Conservation (phyloP, 1,284 basidiomycete genomes). For the Irpex sp. region DNA sequence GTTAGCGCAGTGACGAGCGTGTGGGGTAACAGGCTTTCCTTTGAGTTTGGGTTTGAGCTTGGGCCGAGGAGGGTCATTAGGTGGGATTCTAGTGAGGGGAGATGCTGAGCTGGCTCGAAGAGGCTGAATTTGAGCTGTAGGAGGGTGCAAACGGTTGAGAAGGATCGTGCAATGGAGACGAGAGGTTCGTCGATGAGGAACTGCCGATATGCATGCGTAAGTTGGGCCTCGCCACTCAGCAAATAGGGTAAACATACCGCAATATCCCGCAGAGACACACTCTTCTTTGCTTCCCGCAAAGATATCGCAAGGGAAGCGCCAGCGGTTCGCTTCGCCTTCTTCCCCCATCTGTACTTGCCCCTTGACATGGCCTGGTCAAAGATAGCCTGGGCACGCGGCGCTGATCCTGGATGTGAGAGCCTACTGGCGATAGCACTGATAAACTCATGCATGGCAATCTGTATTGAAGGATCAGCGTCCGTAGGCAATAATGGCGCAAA, state of each 20-base stretch:
- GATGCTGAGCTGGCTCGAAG: conserved; percentile 37
- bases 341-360: conserved; percentile 61
- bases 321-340: conserved; percentile 56
- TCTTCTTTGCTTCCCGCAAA: conserved; percentile 58
- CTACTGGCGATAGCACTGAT: conserved; percentile 52
- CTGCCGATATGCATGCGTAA: conserved; percentile 22
- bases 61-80: conserved; percentile 32
- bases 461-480: conserved; percentile 13
- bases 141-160: conserved; percentile 45
- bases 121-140: conserved; percentile 41
- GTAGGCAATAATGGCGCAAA: conserved; percentile 4
- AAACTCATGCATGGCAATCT: conserved; percentile 59
- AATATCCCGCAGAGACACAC: conserved; percentile 61
- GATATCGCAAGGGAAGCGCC: conserved; percentile 63
- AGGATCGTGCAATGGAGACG: conserved; percentile 48
- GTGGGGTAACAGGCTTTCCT: conserved; percentile 27
- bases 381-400: conserved; percentile 54
- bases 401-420: conserved; percentile 48
- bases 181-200: conserved; percentile 49
- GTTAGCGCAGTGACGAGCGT: conserved; percentile 35
- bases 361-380: conserved; percentile 59
- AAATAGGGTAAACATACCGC: conserved; percentile 36
- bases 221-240: conserved; percentile 17
- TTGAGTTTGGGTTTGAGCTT: conserved; percentile 7
- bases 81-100: conserved; percentile 42